Evolutionary conservation across 2,329 filamentous ascomycete genomes (phyloP), one percentile per base, ranked within the genome.

Genomic region (Fusarium temperatum): DNA sequence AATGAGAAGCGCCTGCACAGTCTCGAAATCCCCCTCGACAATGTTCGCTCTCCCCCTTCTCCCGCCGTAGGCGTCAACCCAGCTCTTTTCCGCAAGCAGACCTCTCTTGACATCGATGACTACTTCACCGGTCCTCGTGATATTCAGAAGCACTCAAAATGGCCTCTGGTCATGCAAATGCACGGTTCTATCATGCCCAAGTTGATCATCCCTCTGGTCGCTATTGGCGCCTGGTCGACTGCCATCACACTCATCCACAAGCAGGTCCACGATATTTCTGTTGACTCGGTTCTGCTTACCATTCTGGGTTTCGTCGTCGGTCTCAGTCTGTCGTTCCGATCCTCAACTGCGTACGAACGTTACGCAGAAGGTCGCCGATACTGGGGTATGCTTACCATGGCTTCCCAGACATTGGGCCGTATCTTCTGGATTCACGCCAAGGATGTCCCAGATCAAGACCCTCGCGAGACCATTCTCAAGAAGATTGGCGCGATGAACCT

Each of bases 301-400:
- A 90, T 95, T 59, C 88, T 93, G 50, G 93, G 93, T 91, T 95
- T 95, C 84, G 91, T 95, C 68, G 92, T 95, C 80, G 91, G 91
- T 88, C 84, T 95, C 67, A 89, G 91, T n/a, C 87, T 95, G 39
- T 94, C 92, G 3, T 94, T 95, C 84, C 90, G 93, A 66, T 93
- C 89, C 72, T 91, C 92, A 5, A 94, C 92, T 13, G 93, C 93
- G 15, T 95, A 95, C 76, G 93, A 95, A 82, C 89, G 92, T 75
- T 91, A 90, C 79, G 86, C 85, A 45, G 91, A 93, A 72, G 91
- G 91, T 42, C 86, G 91, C 42, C 89, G 89, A 75, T 89, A 86
- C 76, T 92, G 90, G 89, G 85, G 89, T 2, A 84, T 88, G 63
- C 84, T 91, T 75, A 89, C 87, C 62, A 85, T 87, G 81, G 91